phyloP scores from a whole-genome alignment of 768 basidiomycete genomes.

The Mrakia frigida region DNA sequence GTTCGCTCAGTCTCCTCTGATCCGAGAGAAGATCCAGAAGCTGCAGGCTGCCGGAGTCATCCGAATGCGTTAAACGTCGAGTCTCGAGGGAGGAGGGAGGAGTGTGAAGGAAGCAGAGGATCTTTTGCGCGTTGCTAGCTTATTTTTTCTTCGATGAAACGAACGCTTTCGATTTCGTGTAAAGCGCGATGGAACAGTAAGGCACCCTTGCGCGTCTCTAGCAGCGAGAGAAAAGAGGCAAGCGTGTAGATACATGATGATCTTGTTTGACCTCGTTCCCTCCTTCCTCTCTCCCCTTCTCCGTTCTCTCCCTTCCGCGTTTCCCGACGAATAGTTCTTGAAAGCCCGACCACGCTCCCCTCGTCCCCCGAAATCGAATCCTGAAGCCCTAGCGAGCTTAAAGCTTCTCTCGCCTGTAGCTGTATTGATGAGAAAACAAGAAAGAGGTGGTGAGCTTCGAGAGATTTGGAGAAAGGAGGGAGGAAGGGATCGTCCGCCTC shows the following conservation, averaged over 20 bases:
- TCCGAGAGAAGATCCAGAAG: constrained; percentile 78
- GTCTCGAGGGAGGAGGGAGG: background rate
- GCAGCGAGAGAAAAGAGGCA: too few relatives aligned
- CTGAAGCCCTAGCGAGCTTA: background rate
- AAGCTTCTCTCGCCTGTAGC: constrained; percentile 21
- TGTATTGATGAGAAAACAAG: background rate
- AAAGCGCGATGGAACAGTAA: too few relatives aligned
- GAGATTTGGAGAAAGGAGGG: too few relatives aligned
- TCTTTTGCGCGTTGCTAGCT: background rate
- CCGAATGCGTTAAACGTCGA: constrained; percentile 32
- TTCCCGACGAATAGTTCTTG: background rate
- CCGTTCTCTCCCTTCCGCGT: background rate
- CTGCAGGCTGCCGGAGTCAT: constrained; percentile 90
- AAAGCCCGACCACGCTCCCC: background rate
- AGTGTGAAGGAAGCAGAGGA: background rate
- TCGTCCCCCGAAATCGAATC: background rate
- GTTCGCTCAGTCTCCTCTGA: constrained; percentile 49
- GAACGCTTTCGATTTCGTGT: background rate
- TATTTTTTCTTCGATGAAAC: background rate
- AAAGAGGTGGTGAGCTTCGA: too few relatives aligned
- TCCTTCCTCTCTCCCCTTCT: background rate
- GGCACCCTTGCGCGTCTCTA: too few relatives aligned
- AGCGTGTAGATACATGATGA: too few relatives aligned
- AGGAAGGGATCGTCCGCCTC: too few relatives aligned
- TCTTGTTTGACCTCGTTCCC: too few relatives aligned